phyloP scores from a whole-genome alignment of 78 protist genomes.

The Creolimax fragrantissima region DNA sequence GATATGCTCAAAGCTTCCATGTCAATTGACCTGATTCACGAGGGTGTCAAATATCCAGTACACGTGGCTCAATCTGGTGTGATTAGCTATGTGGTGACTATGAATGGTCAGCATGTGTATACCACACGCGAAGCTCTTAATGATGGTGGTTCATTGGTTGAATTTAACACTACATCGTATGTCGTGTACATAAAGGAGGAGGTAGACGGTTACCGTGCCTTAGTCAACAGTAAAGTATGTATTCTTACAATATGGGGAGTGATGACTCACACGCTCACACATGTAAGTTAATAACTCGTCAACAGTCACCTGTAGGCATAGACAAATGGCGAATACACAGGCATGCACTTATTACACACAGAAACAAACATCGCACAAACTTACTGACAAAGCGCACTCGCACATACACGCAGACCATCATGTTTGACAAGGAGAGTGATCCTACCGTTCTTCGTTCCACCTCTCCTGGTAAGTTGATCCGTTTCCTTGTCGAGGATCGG shows the following conservation, averaged over 20 bases:
- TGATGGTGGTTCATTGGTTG: slow-evolving; percentile 70
- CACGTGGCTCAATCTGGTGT: slow-evolving; percentile 17
- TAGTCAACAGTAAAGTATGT: slow-evolving; percentile 53
- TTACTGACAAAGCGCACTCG: too few species aligned
- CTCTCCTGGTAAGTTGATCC: slow-evolving; percentile 83
- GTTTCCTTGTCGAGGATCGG: slow-evolving; percentile 73
- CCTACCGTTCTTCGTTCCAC: slow-evolving; percentile 72
- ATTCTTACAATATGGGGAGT: too few species aligned
- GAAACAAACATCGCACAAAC: too few species aligned
- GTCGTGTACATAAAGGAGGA: slow-evolving; percentile 56
- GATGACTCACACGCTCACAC: too few species aligned
- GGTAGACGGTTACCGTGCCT: slow-evolving; percentile 29
- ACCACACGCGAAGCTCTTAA: slow-evolving; percentile 30
- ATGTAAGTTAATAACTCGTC: too few species aligned
- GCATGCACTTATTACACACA: too few species aligned
- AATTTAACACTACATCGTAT: slow-evolving; percentile 46
- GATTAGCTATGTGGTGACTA: slow-evolving; percentile 21
- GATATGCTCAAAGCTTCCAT: slow-evolving; percentile 22
- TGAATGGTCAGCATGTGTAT: slow-evolving; percentile 27
- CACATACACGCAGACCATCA: slow-evolving; percentile 45
- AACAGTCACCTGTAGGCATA: too few species aligned
- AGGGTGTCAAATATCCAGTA: slow-evolving; percentile 36
- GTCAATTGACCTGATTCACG: neutral
- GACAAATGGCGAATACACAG: too few species aligned
- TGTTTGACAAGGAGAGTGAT: slow-evolving; percentile 76